Percentiles rank a stretch among this genome's conserved stretches.
Evolutionary conservation across 495 filamentous ascomycete genomes (phyloP).

Genomic region (Articulospora tetracladia): DNA sequence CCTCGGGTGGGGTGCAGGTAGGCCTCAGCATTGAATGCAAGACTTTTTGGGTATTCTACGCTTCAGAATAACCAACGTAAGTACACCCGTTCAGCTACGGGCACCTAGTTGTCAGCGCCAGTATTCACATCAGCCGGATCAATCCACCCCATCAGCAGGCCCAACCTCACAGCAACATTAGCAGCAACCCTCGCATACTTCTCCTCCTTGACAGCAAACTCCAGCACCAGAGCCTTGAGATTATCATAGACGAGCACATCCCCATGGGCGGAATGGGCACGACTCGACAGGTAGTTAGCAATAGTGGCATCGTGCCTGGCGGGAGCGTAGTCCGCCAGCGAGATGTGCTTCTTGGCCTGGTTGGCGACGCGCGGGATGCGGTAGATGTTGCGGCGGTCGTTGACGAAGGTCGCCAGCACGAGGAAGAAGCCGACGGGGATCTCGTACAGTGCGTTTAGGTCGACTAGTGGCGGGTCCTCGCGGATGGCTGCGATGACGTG

Average conservation of each 20-base stretch:
- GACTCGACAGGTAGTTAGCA: not conserved
- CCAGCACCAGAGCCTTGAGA: not conserved
- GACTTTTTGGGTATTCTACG: too few species aligned
- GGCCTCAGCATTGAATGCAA: too few species aligned
- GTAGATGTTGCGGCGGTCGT: not conserved
- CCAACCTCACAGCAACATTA: not conserved
- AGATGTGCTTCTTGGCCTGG: not conserved
- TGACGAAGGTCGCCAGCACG: not conserved
- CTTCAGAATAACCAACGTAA: too few species aligned
- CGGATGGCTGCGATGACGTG: not conserved
- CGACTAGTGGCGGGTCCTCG: not conserved
- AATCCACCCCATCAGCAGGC: not conserved
- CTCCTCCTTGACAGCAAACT: not conserved
- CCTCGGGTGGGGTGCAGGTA: too few species aligned
- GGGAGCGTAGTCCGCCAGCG: not conserved
- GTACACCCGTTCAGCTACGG: too few species aligned
- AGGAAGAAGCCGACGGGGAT: not conserved
- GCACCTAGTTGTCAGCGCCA: too few species aligned
- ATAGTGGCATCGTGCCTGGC: not conserved
- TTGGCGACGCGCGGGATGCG: not conserved
- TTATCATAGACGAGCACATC: not conserved
- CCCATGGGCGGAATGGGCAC: not conserved
- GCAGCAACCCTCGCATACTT: not conserved
- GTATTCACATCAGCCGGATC: not conserved
- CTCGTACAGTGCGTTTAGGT: not conserved